phyloP scores from a whole-genome alignment of 1,284 basidiomycete genomes.

The Ganoderma sinense region DNA sequence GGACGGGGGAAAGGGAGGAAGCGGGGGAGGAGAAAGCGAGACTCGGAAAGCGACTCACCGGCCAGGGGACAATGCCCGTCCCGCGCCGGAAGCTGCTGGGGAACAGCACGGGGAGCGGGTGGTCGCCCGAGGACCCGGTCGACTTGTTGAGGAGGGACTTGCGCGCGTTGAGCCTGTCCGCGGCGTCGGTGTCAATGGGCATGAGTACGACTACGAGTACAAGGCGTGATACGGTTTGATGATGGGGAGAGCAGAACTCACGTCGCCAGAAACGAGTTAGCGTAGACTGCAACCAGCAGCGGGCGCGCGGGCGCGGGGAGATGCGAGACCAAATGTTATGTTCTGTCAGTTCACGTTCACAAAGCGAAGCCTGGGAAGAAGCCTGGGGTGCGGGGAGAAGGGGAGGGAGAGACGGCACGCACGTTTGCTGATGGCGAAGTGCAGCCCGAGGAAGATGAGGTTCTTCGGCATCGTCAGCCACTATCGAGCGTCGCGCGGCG shows the following conservation, averaged over 20 bases:
- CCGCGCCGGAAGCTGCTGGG: slow-evolving; percentile 34
- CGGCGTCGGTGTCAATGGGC: neutral
- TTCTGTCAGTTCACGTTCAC: too few relatives aligned
- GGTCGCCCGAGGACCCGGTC: slow-evolving; percentile 34
- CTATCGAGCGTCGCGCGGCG: slow-evolving; percentile 3
- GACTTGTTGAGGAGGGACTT: slow-evolving; percentile 37
- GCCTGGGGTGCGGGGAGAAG: neutral
- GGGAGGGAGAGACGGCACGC: slow-evolving; percentile 17
- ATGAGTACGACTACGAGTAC: neutral
- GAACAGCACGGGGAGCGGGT: slow-evolving; percentile 42
- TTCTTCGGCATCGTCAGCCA: slow-evolving; percentile 50
- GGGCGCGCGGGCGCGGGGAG: neutral
- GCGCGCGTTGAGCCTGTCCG: slow-evolving; percentile 41
- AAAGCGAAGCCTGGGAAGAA: neutral
- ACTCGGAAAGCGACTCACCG: slow-evolving; percentile 4
- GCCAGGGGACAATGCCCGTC: slow-evolving; percentile 21
- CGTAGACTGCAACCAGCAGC: slow-evolving; percentile 43
- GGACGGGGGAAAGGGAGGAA: neutral
- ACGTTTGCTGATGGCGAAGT: slow-evolving; percentile 60
- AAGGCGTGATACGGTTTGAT: neutral
- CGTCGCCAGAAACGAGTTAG: slow-evolving; percentile 52
- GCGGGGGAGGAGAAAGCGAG: neutral
- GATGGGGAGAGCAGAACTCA: slow-evolving; percentile 35
- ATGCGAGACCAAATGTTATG: slow-evolving; percentile 1
- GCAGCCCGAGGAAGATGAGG: slow-evolving; percentile 57